Base-by-base conservation (phyloP, 2,329 filamentous ascomycete species). In the Ascochyta rabiei region DNA sequence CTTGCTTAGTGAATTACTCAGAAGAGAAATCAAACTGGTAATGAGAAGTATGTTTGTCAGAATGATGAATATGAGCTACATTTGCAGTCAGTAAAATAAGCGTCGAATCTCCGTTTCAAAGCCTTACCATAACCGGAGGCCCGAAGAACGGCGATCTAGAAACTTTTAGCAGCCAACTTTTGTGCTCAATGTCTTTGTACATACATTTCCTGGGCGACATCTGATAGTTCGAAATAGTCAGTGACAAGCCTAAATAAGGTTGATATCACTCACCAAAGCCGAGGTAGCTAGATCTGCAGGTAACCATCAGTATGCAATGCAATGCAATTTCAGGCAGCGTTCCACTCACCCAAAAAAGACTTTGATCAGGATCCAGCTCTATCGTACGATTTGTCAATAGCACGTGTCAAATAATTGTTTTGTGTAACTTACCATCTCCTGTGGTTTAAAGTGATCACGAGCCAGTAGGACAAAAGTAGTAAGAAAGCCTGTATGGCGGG, bases 381-480 rank as follows among this genome's bases (percentile, higher is more conserved):
- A 46, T 26, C n/a, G 18, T 16, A 23, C 6, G n/a, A 24, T 23
- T 23, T 21, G 39, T 70, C 35, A 70, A 60, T 42, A 44, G 28
- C 15, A 12, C 18, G 21, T 19, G n/a, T 15, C 13, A 16, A 12
- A 12, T 18, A 28, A 28, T 7, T 21, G 28, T 23, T 13, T 23
- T 9, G n/a, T 8, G 35, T 13, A 12, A 57, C 61, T 35, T 48
- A 71, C 70, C 88, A 93, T 93, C 51, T 86, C 78, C 9, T 78
- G 75, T 21, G 89, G 81, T 4, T 80, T 83, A 68, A 88, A 91
- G 2, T 78, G 76, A 45, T 89, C 87, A 49, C 89, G 84, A n/a
- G 88, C 90, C 39, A 95, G 81, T 23, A 93, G 81, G 0, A 88
- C 88, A 66, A 93, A 93, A 0, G 91, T 96, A 0, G 93, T 96